Base-by-base conservation (phyloP, 192 early-diverging fungal species). In the Coemansia sp. region DNA sequence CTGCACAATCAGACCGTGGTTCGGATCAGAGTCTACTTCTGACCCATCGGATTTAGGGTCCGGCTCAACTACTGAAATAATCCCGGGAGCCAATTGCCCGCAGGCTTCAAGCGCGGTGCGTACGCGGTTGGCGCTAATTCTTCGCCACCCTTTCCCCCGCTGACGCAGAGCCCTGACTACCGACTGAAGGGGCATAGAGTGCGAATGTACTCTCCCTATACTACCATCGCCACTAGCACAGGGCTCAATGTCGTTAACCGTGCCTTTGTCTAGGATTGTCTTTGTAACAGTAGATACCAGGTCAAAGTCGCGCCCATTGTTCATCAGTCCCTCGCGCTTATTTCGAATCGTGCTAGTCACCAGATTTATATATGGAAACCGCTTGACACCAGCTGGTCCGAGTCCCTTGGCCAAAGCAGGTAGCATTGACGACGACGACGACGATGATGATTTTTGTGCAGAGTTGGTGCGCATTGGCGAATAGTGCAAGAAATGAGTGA, bases 341-440 rank as follows among this genome's bases (percentile, higher is more conserved):
- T 24, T 63, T 5, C 22, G 34, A 1, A 63, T 38, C 1, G 65
- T 24, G 18, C 64, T 70, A 7, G 57, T 44, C 22, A 75, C 74
- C 15, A 20, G 7, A 64, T 44, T 47, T 12, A 70, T 52, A 10
- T 54, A 40, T 3, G 74, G 74, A 60, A 76, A 76, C 44, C 74
- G 74, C 74, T 71, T 76, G 34, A 66, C 11, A 5, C 74, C 74
- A 5, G 74, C 73, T 9, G 51, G 47, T 16, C 66, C 66, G 16
- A 74, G 41, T 12, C 57, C 73, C 47, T 33, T 60, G 29, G 31
- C 31, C 3, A 60, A 34, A 34, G 55, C 66, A 27, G 49, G 49
- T n/a, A 67, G 6, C 65, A 33, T 67, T 29, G 40, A 67, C 51
- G 18, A 41, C 13, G 51, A 27, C 51, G 51, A 16, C 16, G 18